These are phyloP conservation scores for Stylosanthes scabra DNA, from an alignment of 331 rosid species.

Conservation along the genomic window DNA sequence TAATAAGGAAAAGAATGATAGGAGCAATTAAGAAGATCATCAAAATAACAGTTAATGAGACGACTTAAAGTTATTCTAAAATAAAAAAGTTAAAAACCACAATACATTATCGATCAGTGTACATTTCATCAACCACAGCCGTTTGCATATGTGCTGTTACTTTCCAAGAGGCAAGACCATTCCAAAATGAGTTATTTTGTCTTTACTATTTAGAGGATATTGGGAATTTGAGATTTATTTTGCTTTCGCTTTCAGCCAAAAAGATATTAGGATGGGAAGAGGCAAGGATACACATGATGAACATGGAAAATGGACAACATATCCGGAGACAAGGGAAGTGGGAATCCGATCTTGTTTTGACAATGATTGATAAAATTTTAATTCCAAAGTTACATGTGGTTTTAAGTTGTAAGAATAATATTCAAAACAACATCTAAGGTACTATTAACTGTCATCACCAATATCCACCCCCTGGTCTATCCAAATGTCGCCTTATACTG, in stretches of 20 bases:
- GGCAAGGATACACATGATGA: constrained; percentile 32
- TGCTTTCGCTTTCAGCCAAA: constrained; percentile 31
- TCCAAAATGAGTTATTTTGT: too few relatives aligned
- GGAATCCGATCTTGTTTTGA: constrained; percentile 21
- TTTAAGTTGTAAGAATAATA: neutral
- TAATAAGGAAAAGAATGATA: too few relatives aligned
- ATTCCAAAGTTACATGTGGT: neutral
- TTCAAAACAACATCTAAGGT: constrained; percentile 8
- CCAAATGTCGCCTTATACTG: neutral
- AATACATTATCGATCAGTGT: constrained; percentile 6
- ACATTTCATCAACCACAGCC: too few relatives aligned
- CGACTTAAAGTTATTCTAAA: constrained; percentile 25
- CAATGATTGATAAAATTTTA: neutral
- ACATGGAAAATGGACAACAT: constrained; percentile 33
- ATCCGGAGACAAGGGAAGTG: constrained; percentile 37
- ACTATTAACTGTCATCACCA: neutral
- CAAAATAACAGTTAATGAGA: neutral
- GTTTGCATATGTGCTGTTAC: too few relatives aligned
- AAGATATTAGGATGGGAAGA: neutral
- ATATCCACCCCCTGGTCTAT: too few relatives aligned
- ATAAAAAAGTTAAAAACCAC: constrained; percentile 25
- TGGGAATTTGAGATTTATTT: too few relatives aligned
- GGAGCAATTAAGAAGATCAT: constrained; percentile 18
- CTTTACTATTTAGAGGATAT: neutral
- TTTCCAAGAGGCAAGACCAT: too few relatives aligned